A percentile compares a stretch with the other conserved stretches of the same genome.
These are phyloP conservation scores for Fusarium coffeatum DNA, from an alignment of 2,329 filamentous ascomycete species.

Conservation along the genomic window DNA sequence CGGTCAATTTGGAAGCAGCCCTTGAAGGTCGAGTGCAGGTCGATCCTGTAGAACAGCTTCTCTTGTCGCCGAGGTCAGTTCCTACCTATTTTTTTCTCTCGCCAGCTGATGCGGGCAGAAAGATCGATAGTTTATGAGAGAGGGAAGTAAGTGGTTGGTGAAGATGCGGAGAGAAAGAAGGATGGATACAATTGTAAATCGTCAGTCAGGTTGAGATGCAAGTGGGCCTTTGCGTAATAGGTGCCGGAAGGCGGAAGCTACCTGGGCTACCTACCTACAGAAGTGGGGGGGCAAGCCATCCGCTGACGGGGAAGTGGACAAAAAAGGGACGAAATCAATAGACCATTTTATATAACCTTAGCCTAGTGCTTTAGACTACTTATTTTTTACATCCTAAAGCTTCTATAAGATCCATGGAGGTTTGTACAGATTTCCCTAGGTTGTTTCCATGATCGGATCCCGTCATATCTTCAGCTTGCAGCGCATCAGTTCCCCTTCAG, in stretches of 20 bases:
- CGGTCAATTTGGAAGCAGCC: conserved; percentile 46
- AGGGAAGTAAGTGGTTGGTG: conserved; percentile 42
- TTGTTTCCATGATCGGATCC: conserved; percentile 36
- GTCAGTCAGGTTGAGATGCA: conserved; percentile 53
- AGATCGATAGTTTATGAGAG: conserved; percentile 24
- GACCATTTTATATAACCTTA: neutral
- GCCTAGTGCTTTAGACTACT: neutral
- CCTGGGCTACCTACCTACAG: conserved; percentile 18
- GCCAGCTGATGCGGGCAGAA: conserved; percentile 20
- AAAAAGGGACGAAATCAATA: neutral
- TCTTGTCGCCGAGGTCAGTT: neutral
- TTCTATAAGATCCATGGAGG: neutral
- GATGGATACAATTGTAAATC: conserved; percentile 52
- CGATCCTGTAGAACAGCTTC: conserved; percentile 52
- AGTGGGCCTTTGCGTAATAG: conserved; percentile 57
- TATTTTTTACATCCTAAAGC: neutral
- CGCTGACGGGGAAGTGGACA: conserved; percentile 41
- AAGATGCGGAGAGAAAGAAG: conserved; percentile 47
- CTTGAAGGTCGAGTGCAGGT: conserved; percentile 56
- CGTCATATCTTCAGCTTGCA: conserved; percentile 42
- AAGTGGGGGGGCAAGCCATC: conserved; percentile 37
- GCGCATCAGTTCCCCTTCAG: neutral
- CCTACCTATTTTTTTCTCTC: conserved; percentile 5
- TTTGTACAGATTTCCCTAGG: conserved; percentile 10
- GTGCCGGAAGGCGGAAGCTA: conserved; percentile 37